Evolutionary conservation across 768 basidiomycete species (phyloP), one percentile per base, ranked within the genome.

Genomic region (Leucocoprinus sp.): DNA sequence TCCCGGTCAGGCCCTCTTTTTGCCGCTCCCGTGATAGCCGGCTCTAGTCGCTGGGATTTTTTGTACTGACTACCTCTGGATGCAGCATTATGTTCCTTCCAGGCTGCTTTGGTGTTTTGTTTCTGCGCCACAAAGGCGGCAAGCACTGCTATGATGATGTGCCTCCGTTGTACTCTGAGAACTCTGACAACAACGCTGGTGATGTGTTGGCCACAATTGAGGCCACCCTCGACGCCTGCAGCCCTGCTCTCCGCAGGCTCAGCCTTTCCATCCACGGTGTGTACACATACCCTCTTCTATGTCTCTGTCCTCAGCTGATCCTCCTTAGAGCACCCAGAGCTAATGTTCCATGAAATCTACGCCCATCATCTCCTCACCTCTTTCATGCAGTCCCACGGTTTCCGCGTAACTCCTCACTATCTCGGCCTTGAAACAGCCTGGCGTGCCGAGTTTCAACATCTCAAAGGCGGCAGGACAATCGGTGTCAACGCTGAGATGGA

Each of bases 401-500:
- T 88, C 60, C 60, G 62, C n/a, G 80, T 89, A 18, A 87, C 80
- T 2, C 68, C 64, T 41, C 78, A 80, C 54, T 86, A 89, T 55
- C 73, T 82, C 39, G 80, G 76, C 12, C 69, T 91, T 3, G 59
- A 72, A 11, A 90, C 87, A 18, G 87, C 88, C 3, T 91, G 85
- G 82, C 69, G 75, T 43, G 88, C 88, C 2, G 82, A 80, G 54
- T 88, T 71, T 60, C 66, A 67, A 28, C 73, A 77, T 51, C 76
- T 79, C 19, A 56, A 52, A 27, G 76, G 75, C 23, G 81, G 83
- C 8, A 74, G 81, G 33, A 76, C 78, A 40, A 66, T 90, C 37
- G 87, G 88, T 6, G 63, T 90, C 51, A 89, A 91, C 60, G 79
- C 85, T 12, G 88, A 89, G 63, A 86, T 85, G 83, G 78, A 80